A percentile compares a stretch with the other conserved stretches of the same genome.
Conservation (phyloP, 2,329 filamentous ascomycete species). For the Venturia nashicola region DNA sequence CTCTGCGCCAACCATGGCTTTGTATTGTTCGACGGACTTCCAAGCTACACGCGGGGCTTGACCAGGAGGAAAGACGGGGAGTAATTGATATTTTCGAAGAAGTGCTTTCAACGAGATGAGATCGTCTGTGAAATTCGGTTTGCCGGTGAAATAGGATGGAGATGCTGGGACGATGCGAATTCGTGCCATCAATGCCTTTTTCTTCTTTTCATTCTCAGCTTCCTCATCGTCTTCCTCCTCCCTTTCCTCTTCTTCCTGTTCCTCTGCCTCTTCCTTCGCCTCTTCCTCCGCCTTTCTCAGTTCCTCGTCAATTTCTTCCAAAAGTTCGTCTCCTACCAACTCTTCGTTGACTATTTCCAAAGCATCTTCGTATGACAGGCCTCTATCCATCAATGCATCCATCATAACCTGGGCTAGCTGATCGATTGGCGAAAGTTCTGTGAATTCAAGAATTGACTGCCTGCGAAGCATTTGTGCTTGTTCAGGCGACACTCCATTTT, state of each 20-base stretch:
- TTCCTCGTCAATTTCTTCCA: no score
- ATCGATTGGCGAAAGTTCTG: not conserved
- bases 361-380: not conserved
- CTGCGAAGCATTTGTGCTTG: not conserved
- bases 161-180: slow-evolving; percentile 70
- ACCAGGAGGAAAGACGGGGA: slow-evolving; percentile 55
- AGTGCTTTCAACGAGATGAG: slow-evolving; percentile 63
- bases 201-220: not conserved
- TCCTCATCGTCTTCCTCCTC: not conserved
- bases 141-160: slow-evolving; percentile 88
- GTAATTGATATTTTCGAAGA: slow-evolving; percentile 55
- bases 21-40: slow-evolving; percentile 68
- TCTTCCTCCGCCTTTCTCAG: not conserved
- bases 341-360: not conserved
- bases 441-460: not conserved
- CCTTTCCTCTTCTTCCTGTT: no score
- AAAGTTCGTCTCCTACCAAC: not conserved
- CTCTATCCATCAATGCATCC: not conserved
- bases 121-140: slow-evolving; percentile 75
- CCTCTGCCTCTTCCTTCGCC: not conserved
- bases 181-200: slow-evolving; percentile 12
- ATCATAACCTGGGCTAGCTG: not conserved
- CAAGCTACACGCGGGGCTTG: slow-evolving; percentile 64
- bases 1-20: slow-evolving; percentile 32
- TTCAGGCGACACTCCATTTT: not conserved